phyloP scores from a whole-genome alignment of 176 grass and related monocot genomes.

The Ananas comosus region DNA sequence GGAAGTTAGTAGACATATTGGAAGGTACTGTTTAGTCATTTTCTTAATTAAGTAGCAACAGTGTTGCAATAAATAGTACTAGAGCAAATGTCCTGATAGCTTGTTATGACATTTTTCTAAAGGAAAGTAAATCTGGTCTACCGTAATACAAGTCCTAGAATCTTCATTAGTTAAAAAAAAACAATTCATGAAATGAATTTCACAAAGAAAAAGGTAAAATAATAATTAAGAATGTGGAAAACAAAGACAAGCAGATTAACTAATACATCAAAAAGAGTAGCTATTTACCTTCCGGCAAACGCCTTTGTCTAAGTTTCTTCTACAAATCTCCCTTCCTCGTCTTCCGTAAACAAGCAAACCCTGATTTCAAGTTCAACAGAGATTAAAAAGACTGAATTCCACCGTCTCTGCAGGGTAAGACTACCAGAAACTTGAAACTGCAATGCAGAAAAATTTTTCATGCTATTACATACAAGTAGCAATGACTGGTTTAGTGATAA shows the following conservation, averaged over 20 bases:
- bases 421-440: too few relatives aligned
- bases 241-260: constrained; percentile 1
- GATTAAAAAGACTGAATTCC: neutral
- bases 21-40: too few relatives aligned
- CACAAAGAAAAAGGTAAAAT: constrained; percentile 5
- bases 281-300: constrained; percentile 77
- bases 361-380: constrained; percentile 29
- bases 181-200: neutral
- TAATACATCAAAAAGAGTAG: constrained; percentile 6
- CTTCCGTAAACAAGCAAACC: constrained; percentile 84
- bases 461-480: too few relatives aligned
- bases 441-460: too few relatives aligned
- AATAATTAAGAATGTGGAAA: constrained; percentile 11
- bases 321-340: constrained; percentile 76
- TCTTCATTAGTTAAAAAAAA: neutral
- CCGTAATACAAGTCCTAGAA: too few relatives aligned
- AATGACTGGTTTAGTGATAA: too few relatives aligned
- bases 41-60: too few relatives aligned
- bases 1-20: too few relatives aligned
- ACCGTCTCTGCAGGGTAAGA: neutral
- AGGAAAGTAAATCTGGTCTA: too few relatives aligned
- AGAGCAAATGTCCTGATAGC: too few relatives aligned
- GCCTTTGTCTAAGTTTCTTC: constrained; percentile 70
- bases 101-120: too few relatives aligned
- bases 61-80: too few relatives aligned